Conservation (phyloP, 2,329 filamentous ascomycete species). For the Monilinia fructigena region DNA sequence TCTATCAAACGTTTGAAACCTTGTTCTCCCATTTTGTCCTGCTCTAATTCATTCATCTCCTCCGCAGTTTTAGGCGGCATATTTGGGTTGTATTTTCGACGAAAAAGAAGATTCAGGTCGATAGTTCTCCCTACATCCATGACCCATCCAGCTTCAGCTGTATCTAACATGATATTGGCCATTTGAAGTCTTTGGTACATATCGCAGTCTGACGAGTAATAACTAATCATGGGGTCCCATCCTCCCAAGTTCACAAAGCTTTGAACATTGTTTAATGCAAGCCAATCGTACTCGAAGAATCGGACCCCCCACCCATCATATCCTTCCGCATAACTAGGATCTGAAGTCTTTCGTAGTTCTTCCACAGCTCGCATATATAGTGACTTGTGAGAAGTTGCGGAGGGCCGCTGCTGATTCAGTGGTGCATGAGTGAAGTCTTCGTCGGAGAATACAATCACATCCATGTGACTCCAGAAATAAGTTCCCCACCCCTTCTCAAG, state of each 20-base stretch:
- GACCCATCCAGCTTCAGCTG: conserved; percentile 46
- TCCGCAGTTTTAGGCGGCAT: conserved; percentile 26
- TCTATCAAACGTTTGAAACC: conserved; percentile 39
- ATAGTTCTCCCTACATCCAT: conserved; percentile 46
- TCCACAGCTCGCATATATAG: conserved; percentile 58
- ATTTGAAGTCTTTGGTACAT: conserved; percentile 48
- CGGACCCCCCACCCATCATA: conserved; percentile 17
- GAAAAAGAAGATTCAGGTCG: conserved; percentile 22
- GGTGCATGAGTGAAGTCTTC: conserved; percentile 40
- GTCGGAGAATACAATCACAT: conserved; percentile 49
- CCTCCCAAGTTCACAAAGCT: conserved; percentile 46
- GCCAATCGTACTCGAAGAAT: conserved; percentile 54
- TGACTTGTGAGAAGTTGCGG: conserved; percentile 36
- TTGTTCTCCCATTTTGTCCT: conserved; percentile 12
- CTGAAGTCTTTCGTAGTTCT: conserved; percentile 50
- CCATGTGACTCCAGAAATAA: conserved; percentile 59
- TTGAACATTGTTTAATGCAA: conserved; percentile 48
- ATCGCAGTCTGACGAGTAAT: conserved; percentile 57
- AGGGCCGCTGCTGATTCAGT: conserved; percentile 24
- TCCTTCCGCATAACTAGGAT: background rate
- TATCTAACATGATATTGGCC: conserved; percentile 45
- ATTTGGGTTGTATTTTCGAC: conserved; percentile 4
- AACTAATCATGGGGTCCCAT: conserved; percentile 57
- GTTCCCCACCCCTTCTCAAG: conserved; percentile 47
- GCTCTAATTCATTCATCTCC: background rate